phyloP scores from a whole-genome alignment of 164 flowering plant genomes.

The Platanus orientalis region DNA sequence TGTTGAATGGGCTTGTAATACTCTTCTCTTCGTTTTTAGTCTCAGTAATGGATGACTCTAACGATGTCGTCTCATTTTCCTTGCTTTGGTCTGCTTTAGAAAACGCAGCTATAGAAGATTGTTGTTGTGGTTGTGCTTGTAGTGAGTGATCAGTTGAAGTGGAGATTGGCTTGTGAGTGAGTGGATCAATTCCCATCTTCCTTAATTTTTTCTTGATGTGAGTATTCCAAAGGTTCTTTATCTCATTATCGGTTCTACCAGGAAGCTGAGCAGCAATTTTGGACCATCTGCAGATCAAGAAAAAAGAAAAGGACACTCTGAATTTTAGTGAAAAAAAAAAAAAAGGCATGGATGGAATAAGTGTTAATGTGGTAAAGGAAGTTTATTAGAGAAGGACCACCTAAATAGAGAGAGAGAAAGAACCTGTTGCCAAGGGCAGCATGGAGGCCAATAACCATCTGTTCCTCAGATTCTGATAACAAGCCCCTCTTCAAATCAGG shows the following conservation, averaged over 20 bases:
- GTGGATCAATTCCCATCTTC: slow-evolving; percentile 75
- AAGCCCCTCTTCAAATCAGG: slow-evolving; percentile 73
- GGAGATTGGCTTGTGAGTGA: slow-evolving; percentile 50
- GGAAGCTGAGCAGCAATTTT: slow-evolving; percentile 72
- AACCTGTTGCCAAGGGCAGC: too few species aligned
- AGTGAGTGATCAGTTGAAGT: slow-evolving; percentile 17
- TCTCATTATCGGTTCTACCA: too few species aligned
- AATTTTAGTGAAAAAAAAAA: background rate
- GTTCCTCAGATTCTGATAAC: slow-evolving; percentile 58
- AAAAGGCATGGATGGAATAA: background rate
- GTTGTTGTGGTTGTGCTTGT: slow-evolving; percentile 15
- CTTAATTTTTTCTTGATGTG: slow-evolving; percentile 68
- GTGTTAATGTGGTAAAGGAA: background rate
- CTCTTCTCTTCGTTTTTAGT: slow-evolving; percentile 19
- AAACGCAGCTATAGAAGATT: background rate
- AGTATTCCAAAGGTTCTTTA: slow-evolving; percentile 74
- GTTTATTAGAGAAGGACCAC: background rate
- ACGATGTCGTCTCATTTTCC: slow-evolving; percentile 16
- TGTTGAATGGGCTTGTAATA: slow-evolving; percentile 14
- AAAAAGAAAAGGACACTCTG: background rate
- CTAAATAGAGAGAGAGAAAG: background rate
- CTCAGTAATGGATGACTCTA: slow-evolving; percentile 13
- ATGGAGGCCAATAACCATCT: too few species aligned
- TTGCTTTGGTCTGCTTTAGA: slow-evolving; percentile 15
- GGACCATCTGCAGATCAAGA: slow-evolving; percentile 31